Evolutionary conservation across 495 filamentous ascomycete species (phyloP).

Genomic region (Aspergillus nanangensis): DNA sequence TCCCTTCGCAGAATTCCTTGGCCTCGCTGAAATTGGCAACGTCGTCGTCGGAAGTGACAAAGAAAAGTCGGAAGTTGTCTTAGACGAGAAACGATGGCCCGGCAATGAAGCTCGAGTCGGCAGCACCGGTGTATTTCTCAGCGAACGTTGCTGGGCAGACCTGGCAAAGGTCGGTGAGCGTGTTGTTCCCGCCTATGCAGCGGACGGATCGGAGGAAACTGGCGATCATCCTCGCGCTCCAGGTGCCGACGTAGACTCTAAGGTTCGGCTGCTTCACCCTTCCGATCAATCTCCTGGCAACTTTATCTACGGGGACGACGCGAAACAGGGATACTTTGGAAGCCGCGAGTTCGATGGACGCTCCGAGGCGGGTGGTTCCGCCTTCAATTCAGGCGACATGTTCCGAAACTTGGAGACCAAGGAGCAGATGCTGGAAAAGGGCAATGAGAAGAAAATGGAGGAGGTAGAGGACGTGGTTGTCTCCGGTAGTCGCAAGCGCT

Average conservation of each 20-base stretch:
- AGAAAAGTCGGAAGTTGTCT: conserved; percentile 84
- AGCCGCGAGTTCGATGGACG: conserved; percentile 77
- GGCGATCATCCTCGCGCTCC: conserved; percentile 36
- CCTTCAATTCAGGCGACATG: conserved; percentile 90
- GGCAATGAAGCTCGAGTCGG: conserved; percentile 87
- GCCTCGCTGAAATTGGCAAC: conserved; percentile 76
- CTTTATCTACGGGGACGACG: conserved; percentile 67
- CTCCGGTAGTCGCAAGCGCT: conserved; percentile 81
- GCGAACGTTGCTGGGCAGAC: conserved; percentile 91
- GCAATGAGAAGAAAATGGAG: conserved; percentile 82
- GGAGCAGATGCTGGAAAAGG: conserved; percentile 92
- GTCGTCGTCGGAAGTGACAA: conserved; percentile 85
- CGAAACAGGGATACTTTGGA: conserved; percentile 72
- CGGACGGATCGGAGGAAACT: conserved; percentile 45
- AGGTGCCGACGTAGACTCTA: conserved; percentile 52
- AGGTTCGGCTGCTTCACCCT: conserved; percentile 62
- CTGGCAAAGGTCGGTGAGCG: conserved; percentile 71
- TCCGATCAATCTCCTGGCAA: conserved; percentile 54
- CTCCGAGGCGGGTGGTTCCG: conserved; percentile 86
- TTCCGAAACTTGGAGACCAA: conserved; percentile 94
- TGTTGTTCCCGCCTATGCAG: conserved; percentile 50
- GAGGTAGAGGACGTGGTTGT: conserved; percentile 81
- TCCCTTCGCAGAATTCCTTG: conserved; percentile 93
- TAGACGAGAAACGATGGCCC: conserved; percentile 88
- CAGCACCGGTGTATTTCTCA: conserved; percentile 90